Evolutionary conservation across 192 early-diverging fungal species (phyloP), one percentile per base, ranked within the genome.

Genomic region (Spinellus fusiger): DNA sequence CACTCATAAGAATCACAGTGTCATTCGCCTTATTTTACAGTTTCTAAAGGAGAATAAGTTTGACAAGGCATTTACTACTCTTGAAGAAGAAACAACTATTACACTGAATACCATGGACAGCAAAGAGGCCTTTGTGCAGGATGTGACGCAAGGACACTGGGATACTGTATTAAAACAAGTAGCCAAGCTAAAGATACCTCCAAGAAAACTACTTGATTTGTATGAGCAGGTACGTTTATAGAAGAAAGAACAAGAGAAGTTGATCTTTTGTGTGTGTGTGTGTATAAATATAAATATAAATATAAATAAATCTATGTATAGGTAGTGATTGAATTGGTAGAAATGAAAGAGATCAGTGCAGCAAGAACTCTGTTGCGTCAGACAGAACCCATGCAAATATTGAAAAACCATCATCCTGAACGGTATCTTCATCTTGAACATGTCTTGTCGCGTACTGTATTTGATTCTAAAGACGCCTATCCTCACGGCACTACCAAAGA

Each of bases 31-130:
- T 20, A 86, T 98, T 53, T 77, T 90, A 68, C 95, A 96, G 68
- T 98, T 98, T 61, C 74, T 95, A 27, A 92, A 92, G 65, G 95
- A 96, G 64, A 87, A 93, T 57, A 90, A 89, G 54, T 77, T 98
- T 22, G 78, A 74, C 28, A 76, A 78, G 18, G 85, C 92, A 5
- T 76, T 93, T 23, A 75, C 78, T 2, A 75, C 85, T 5, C 76
- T 98, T 18, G 57, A 90, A 84, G 84, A 85, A 27, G 95, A 98
- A 71, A 82, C 88, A 0, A 82, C 81, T 1, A 79, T 98, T 13
- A 71, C 83, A 1, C 73, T 98, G 13, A 95, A 95, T 71, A 91
- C 93, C 0, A 88, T 96, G 6, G 93, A 93, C 60, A 89, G 80
- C 54, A 66, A 89, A 10, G 87, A 89, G 23, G 52, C 64, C 5